Evolutionary conservation across 192 early-diverging fungal species (phyloP).

Genomic region (Mortierella alpina): DNA sequence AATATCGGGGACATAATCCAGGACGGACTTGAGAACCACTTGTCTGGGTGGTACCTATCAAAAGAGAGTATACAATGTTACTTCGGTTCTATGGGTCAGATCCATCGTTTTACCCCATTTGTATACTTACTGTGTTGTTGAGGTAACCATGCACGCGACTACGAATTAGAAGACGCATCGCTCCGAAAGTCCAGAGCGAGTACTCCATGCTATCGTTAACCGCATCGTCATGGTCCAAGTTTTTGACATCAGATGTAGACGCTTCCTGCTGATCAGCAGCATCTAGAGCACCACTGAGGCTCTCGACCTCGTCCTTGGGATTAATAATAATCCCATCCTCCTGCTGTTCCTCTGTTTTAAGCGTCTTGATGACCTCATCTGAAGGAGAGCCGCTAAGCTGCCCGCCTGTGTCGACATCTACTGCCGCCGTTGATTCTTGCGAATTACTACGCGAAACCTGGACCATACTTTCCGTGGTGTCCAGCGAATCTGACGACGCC

Average conservation of each 20-base stretch:
- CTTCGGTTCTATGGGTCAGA: neutral
- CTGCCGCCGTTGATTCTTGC: too few species aligned
- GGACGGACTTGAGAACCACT: conserved; percentile 33
- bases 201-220: conserved; percentile 34
- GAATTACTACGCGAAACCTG: too few species aligned
- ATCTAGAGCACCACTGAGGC: neutral
- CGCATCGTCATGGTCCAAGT: neutral
- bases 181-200: conserved; percentile 46
- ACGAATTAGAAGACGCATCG: conserved; percentile 32
- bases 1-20: conserved; percentile 45
- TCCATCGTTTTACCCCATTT: neutral
- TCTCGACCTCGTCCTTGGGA: neutral
- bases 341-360: neutral
- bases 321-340: neutral
- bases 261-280: neutral
- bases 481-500: too few species aligned
- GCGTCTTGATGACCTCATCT: too few species aligned
- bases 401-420: too few species aligned
- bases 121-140: conserved; percentile 18
- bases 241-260: too few species aligned
- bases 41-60: conserved; percentile 29
- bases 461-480: too few species aligned
- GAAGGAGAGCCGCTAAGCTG: too few species aligned
- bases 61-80: neutral
- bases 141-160: conserved; percentile 42